Percentiles rank a stretch among this genome's conserved stretches.
phyloP scores from a whole-genome alignment of 1,284 basidiomycete genomes.

The Schizopora paradoxa region DNA sequence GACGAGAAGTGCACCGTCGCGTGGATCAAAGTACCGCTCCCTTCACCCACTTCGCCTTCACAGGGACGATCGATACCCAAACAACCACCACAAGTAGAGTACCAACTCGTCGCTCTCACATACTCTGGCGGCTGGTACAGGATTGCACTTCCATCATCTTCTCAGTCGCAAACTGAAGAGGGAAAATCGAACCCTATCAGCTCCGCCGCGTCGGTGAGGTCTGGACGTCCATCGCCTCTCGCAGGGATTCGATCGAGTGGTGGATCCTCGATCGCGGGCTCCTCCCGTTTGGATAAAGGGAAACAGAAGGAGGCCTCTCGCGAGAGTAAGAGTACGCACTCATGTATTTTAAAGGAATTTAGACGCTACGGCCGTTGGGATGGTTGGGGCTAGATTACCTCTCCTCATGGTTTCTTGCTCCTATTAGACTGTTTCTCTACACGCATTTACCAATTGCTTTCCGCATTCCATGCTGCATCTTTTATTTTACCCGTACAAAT shows the following conservation, averaged over 20 bases:
- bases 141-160: conserved; percentile 59
- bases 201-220: conserved; percentile 35
- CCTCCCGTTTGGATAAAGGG: conserved; percentile 48
- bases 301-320: conserved; percentile 52
- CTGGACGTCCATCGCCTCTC: conserved; percentile 33
- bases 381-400: conserved; percentile 58
- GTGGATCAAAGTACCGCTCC: conserved; percentile 62
- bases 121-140: conserved; percentile 93
- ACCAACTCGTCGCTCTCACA: conserved; percentile 80
- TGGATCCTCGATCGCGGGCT: conserved; percentile 36
- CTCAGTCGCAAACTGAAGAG: conserved; percentile 21
- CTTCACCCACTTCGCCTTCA: conserved; percentile 4
- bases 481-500: too few relatives aligned
- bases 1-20: conserved; percentile 83
- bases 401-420: conserved; percentile 6
- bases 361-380: conserved; percentile 79
- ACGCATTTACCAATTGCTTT: too few relatives aligned
- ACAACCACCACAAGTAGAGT: conserved; percentile 36
- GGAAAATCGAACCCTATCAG: conserved; percentile 18
- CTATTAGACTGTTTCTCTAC: conserved; percentile 1
- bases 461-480: too few relatives aligned
- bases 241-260: conserved; percentile 50
- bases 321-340: conserved; percentile 54
- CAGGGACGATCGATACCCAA: conserved; percentile 2
- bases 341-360: conserved; percentile 70